Percentiles rank a stretch among this genome's conserved stretches.
These are phyloP conservation scores for Apiospora phragmitis DNA, from an alignment of 2,329 filamentous ascomycete species.

Conservation along the genomic window DNA sequence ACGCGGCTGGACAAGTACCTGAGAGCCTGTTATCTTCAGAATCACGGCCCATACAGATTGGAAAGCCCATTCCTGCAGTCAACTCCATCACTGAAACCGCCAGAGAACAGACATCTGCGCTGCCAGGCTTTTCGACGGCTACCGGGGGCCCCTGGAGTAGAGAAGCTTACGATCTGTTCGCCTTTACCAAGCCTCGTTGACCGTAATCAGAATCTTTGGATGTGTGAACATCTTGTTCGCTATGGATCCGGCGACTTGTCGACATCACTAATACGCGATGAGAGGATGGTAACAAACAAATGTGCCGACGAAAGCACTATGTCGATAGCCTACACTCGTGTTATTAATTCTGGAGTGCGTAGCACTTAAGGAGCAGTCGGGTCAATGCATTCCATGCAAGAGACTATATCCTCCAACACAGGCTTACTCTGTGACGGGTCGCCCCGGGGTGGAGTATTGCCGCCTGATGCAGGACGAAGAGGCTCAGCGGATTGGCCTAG, in stretches of 20 bases:
- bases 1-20: constrained; percentile 51
- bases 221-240: background rate
- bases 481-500: background rate
- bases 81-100: constrained; percentile 8
- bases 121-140: constrained; percentile 48
- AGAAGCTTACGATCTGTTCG: constrained; percentile 68
- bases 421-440: background rate
- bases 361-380: background rate
- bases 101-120: constrained; percentile 19
- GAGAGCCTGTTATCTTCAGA: constrained; percentile 33
- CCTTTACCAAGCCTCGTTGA: constrained; percentile 39
- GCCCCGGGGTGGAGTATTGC: background rate
- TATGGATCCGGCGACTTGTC: background rate
- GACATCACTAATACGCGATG: background rate
- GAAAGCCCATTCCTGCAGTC: background rate
- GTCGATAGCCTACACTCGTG: too few relatives aligned
- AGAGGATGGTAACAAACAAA: background rate
- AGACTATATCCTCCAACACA: background rate
- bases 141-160: constrained; percentile 68
- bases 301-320: background rate
- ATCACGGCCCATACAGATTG: background rate
- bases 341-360: background rate
- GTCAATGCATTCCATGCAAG: background rate
- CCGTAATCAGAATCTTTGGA: background rate
- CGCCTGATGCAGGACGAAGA: background rate